Evolutionary conservation across 1,284 basidiomycete species (phyloP), one percentile per base, ranked within the genome.

Genomic region (Fomitopsis pinicola): DNA sequence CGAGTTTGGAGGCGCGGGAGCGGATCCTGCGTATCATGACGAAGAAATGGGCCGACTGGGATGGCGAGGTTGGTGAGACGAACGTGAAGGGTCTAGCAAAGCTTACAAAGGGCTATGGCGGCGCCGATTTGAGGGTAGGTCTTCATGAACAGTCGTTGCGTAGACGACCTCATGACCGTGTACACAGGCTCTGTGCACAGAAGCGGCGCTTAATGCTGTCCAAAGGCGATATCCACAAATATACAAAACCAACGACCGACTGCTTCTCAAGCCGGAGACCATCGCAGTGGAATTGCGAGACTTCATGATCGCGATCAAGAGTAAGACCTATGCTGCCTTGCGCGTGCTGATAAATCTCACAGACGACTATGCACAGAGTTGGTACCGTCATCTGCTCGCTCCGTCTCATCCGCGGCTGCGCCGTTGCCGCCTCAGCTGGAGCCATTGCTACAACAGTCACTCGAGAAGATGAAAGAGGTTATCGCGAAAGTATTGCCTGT

Each of bases 241-340:
- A 59, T 99, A 99, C 81, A 91, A 94, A 76, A 92, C 94, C 2
- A 87, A 83, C 35, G 95, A 99, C 65, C 82, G 97, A 6, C 76
- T 99, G 12, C 72, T 95, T 48, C 81, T 99, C 55, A 86, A 95
- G 63, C 93, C 96, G 1, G 89, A 93, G 67, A 89, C 89, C 0
- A 97, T 99, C 64, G 82, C 83, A 44, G 89, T 98, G 9, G 88
- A 91, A 55, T 82, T 97, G 44, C 85, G 94, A 59, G 97, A 99
- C 75, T 99, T 99, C 71, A 96, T 98, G 94, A 91, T 97, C 70
- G 94, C 96, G 0, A 88, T 98, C 65, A 96, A 98, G 77, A 96
- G 95, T 97, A 69, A 63, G 87, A 80, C n/a, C n/a, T 4, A 19
- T 22, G 6, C 30, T 35, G 36, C 52, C 33, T 14, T n/a, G 5